phyloP scores from a whole-genome alignment of 306 rosid genomes.

The Vigna trinervia region DNA sequence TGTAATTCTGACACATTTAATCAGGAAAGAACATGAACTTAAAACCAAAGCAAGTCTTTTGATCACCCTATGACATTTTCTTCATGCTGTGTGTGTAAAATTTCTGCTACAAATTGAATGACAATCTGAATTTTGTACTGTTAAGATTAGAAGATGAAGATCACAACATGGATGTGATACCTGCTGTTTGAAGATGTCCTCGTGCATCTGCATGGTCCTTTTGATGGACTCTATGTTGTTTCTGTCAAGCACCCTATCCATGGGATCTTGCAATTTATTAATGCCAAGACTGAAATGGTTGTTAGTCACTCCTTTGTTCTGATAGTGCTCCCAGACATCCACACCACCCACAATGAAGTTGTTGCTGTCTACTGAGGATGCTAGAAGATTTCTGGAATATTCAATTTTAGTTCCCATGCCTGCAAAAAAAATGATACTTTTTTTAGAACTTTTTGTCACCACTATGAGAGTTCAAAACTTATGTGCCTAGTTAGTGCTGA shows the following conservation, averaged over 20 bases:
- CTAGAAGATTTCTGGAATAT: conserved; percentile 64
- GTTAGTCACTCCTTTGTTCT: conserved; percentile 53
- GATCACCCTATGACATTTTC: conserved; percentile 10
- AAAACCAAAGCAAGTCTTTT: conserved; percentile 18
- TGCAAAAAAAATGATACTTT: conserved; percentile 47
- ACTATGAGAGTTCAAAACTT: conserved; percentile 11
- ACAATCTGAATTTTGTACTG: conserved; percentile 5
- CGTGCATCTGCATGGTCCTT: conserved; percentile 91
- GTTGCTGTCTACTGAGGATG: conserved; percentile 56
- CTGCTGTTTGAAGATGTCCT: conserved; percentile 80
- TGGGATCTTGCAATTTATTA: conserved; percentile 48
- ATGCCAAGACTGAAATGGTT: conserved; percentile 48
- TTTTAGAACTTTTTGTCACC: not conserved
- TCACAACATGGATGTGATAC: conserved; percentile 48
- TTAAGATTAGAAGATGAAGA: conserved; percentile 23
- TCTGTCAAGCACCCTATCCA: conserved; percentile 67
- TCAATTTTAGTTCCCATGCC: conserved; percentile 96
- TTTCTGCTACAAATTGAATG: conserved; percentile 22
- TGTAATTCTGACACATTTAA: not conserved
- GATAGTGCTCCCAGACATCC: conserved; percentile 71
- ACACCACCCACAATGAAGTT: conserved; percentile 57
- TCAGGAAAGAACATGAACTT: not conserved
- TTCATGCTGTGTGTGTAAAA: not conserved
- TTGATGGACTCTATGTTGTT: conserved; percentile 66
- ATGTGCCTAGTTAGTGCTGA: conserved; percentile 1